A percentile compares a stretch with the other conserved stretches of the same genome.
These are phyloP conservation scores for Lactarius hengduanensis DNA, from an alignment of 768 basidiomycete species.

Conservation along the genomic window DNA sequence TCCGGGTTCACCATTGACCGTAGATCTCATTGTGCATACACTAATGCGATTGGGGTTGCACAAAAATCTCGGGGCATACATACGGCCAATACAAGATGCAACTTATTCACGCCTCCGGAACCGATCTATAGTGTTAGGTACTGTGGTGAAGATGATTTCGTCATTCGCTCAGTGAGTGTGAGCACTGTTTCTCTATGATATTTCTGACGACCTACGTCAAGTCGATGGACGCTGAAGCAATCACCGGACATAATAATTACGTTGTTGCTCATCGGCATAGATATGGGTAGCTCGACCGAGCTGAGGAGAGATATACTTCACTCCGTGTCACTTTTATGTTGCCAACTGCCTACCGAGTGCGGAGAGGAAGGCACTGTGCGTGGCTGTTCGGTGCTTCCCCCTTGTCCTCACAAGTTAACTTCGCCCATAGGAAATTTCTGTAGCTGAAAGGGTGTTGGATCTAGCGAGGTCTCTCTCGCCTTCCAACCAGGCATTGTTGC, in stretches of 20 bases:
- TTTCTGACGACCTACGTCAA: conserved; percentile 20
- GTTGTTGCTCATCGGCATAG: conserved; percentile 57
- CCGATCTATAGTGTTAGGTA: conserved; percentile 13
- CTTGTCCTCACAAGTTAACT: conserved; percentile 2
- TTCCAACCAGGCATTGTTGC: conserved; percentile 48
- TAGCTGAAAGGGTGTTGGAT: conserved; percentile 47
- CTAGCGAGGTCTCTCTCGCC: conserved; percentile 44
- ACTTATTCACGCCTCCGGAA: conserved; percentile 13
- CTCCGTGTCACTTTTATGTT: conserved; percentile 49
- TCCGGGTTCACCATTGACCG: conserved; percentile 17
- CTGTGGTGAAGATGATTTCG: conserved; percentile 18
- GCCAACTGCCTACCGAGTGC: conserved; percentile 37
- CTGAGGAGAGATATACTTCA: conserved; percentile 47
- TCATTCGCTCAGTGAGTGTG: conserved; percentile 17
- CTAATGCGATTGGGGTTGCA: conserved; percentile 22
- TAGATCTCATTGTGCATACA: conserved; percentile 16
- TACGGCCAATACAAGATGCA: neutral
- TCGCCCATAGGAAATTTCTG: conserved; percentile 42
- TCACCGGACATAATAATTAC: conserved; percentile 48
- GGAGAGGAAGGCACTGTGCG: conserved; percentile 28
- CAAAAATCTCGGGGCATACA: neutral
- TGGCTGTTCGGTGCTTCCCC: neutral
- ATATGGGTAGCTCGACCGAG: conserved; percentile 46
- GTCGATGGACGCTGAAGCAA: conserved; percentile 40
- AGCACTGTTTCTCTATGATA: neutral